phyloP scores from a whole-genome alignment of 805 yeast species.

The Lachancea fermentati region DNA sequence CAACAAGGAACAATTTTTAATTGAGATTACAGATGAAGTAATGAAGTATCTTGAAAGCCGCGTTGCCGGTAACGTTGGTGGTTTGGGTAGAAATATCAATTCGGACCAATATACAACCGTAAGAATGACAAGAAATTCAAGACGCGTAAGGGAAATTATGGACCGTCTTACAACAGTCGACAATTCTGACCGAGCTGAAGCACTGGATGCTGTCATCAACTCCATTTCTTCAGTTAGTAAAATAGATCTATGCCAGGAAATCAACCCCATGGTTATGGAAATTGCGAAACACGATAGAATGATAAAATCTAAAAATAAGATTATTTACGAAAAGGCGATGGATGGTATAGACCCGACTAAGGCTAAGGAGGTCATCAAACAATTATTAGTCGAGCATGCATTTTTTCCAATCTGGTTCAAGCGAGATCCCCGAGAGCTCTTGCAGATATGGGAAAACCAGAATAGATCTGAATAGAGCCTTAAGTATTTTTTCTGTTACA shows the following conservation, averaged over 20 bases:
- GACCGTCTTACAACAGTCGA: slow-evolving; percentile 20
- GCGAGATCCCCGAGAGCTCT: slow-evolving; percentile 19
- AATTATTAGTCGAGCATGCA: slow-evolving; percentile 16
- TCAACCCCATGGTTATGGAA: slow-evolving; percentile 23
- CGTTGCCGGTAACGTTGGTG: neutral
- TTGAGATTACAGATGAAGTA: slow-evolving; percentile 1
- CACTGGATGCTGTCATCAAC: slow-evolving; percentile 1
- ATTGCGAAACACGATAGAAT: slow-evolving; percentile 23
- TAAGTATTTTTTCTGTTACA: slow-evolving; percentile 17
- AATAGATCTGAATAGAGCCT: neutral
- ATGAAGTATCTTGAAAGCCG: slow-evolving; percentile 3
- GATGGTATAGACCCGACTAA: slow-evolving; percentile 13
- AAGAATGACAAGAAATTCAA: slow-evolving; percentile 27
- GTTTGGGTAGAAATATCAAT: neutral
- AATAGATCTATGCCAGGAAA: slow-evolving; percentile 13
- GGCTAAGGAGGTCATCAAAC: slow-evolving; percentile 18
- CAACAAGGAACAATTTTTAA: neutral
- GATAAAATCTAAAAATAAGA: slow-evolving; percentile 15
- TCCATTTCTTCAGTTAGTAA: slow-evolving; percentile 4
- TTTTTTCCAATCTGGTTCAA: slow-evolving; percentile 24
- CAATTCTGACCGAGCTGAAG: slow-evolving; percentile 3
- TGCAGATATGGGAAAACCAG: slow-evolving; percentile 18
- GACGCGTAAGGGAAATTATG: slow-evolving; percentile 21
- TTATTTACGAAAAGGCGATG: slow-evolving; percentile 11
- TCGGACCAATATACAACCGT: slow-evolving; percentile 6